Base-by-base conservation (phyloP, 1,139 yeast genomes). In the Yamadazyma jaroonii region DNA sequence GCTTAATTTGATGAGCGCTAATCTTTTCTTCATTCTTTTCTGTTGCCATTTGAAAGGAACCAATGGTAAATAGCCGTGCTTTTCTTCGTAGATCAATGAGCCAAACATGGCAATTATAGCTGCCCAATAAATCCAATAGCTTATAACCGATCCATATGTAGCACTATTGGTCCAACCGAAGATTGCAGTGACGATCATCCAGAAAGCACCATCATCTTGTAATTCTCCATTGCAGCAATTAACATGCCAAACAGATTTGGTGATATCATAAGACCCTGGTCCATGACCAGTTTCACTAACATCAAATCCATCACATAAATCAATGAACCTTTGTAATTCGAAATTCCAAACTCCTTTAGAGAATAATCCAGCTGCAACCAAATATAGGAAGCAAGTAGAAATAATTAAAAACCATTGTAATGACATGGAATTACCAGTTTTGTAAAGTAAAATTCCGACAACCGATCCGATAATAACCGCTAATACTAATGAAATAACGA, bases 41-140 rank as follows among this genome's bases (percentile, higher is more conserved):
- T 70, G 57, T 54, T 84, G 94, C 75, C 79, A 78, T 41, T 54
- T 65, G 12, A 80, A 47, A 4, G 92, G 92, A 3, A 83, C 32
- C 3, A 70, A 54, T 3, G 89, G 87, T 24, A 81, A 58, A 37
- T 67, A 67, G 0, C 90, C 90, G 35, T 70, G 59, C 49, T 73
- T 74, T 61, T 88, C 96, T 54, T 81, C 82, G 46, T 64, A 73
- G 38, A 77, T 58, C 51, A 67, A 55, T 41, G 61, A 48, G 6
- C 37, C 33, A 33, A 63, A 61, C 31, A 51, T 50, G 7, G 35
- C 35, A 8, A 57, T 56, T 0, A 67, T 53, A n/a, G 52, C 53
- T 2, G 54, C 9, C 76, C 75, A 70, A 44, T 69, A 70, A 2
- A 54, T 37, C 30, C 57, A 58, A 47, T 70, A 70, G 29, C 67